Evolutionary conservation across 2,329 filamentous ascomycete genomes (phyloP).

Genomic region (Aureobasidium musti): DNA sequence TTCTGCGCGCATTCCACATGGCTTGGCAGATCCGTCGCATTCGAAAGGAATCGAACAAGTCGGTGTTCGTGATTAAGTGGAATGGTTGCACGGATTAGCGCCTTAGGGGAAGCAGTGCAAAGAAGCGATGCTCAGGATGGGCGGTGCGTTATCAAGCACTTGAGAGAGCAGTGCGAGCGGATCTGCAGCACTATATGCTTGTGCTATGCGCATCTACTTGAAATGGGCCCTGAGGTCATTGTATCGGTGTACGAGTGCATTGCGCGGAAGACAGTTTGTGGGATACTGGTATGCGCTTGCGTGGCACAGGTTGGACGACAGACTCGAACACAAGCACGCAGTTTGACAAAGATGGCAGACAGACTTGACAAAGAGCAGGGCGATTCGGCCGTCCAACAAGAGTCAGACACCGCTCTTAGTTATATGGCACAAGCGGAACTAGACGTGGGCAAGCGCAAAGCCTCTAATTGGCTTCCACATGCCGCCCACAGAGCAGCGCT

Average conservation of each 20-base stretch:
- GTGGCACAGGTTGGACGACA: constrained; percentile 16
- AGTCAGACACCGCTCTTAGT: constrained; percentile 30
- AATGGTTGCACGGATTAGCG: constrained; percentile 13
- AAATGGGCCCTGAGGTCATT: constrained; percentile 11
- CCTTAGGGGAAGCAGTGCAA: constrained; percentile 1
- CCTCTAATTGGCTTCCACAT: constrained; percentile 28
- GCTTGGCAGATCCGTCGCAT: constrained; percentile 18
- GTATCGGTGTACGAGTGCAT: constrained; percentile 26
- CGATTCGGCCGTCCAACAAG: constrained; percentile 13
- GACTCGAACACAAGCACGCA: constrained; percentile 15
- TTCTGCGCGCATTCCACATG: constrained; percentile 25
- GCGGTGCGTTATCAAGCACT: constrained; percentile 16
- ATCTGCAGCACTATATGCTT: constrained; percentile 27
- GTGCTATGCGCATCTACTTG: constrained; percentile 23
- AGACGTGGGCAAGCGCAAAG: constrained; percentile 28
- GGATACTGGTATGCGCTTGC: constrained; percentile 26
- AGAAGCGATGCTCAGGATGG: constrained; percentile 3
- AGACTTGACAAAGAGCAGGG: constrained; percentile 19
- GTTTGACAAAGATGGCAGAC: constrained; percentile 18
- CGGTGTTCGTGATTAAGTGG: constrained; percentile 14
- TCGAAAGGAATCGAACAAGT: constrained; percentile 1
- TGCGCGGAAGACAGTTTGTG: constrained; percentile 8
- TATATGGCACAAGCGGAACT: constrained; percentile 29
- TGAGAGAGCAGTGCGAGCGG: constrained; percentile 18
- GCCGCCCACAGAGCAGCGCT: constrained; percentile 20